A percentile compares a stretch with the other conserved stretches of the same genome.
Conservation (phyloP, 257 asterid genomes). For the Salvia hispanica region DNA sequence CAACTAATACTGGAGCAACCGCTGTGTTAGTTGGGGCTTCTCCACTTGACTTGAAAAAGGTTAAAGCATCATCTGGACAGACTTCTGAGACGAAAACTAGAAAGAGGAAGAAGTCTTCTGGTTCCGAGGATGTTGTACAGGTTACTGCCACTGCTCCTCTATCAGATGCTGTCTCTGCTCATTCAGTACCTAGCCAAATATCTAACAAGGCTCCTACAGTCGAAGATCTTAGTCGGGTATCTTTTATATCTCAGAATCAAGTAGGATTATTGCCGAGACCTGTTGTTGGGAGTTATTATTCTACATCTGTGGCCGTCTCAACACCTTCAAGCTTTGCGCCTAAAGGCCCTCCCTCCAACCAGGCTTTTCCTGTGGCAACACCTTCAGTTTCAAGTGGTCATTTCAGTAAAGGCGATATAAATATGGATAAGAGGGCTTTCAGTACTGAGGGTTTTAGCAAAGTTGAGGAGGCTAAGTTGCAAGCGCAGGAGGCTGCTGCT, state of each 20-base stretch:
- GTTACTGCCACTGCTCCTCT: slow-evolving; percentile 41
- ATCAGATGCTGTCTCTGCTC: slow-evolving; percentile 47
- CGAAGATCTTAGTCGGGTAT: slow-evolving; percentile 46
- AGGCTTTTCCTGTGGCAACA: slow-evolving; percentile 37
- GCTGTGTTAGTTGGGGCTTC: slow-evolving; percentile 46
- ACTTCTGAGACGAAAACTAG: slow-evolving; percentile 60
- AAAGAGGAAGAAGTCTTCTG: slow-evolving; percentile 74
- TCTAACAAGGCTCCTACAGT: slow-evolving; percentile 45
- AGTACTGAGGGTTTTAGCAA: slow-evolving; percentile 50
- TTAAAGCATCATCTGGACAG: slow-evolving; percentile 47
- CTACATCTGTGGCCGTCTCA: slow-evolving; percentile 66
- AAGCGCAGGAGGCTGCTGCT: slow-evolving; percentile 81
- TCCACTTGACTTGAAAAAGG: slow-evolving; percentile 49
- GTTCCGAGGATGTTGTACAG: slow-evolving; percentile 54
- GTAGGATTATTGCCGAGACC: slow-evolving; percentile 43
- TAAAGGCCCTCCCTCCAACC: slow-evolving; percentile 45
- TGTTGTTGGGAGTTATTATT: slow-evolving; percentile 47
- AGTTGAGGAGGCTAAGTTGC: slow-evolving; percentile 81
- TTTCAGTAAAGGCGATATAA: slow-evolving; percentile 42
- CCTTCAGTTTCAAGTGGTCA: slow-evolving; percentile 50
- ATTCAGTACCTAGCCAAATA: slow-evolving; percentile 40
- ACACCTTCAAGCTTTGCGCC: slow-evolving; percentile 53
- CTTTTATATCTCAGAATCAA: slow-evolving; percentile 51
- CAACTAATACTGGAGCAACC: slow-evolving; percentile 46
- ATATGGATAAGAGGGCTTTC: slow-evolving; percentile 48